Base-by-base conservation (phyloP, 768 basidiomycete genomes). In the Pholiota microspora region DNA sequence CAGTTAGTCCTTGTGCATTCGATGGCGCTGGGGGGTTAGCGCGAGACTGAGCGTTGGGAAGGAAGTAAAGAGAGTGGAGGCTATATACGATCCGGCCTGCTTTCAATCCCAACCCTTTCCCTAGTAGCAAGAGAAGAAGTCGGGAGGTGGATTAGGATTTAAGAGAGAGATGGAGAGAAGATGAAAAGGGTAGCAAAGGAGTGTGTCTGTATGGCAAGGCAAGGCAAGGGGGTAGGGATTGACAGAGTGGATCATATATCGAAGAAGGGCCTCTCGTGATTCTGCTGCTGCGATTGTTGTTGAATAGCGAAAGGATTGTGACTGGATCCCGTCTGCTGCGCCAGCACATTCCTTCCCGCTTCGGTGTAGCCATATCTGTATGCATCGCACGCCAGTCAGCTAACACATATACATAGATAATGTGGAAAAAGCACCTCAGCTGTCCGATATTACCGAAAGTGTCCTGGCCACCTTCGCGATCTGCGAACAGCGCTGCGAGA, bases 371-470 rank as follows among this genome's bases (percentile, higher is more conserved):
- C 85, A 56, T 84, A 89, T 59, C 82, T 82, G 59, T 7, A 53
- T 54, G 44, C 18, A 10, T 29, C 35, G 7, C 38, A 54, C n/a
- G 8, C 12, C n/a, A 42, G 28, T 34, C 29, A 50, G 28, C 12
- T 38, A 15, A 3, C 12, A 35, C 8, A 12, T 35, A 28, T 28
- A 28, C 15, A 27, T 6, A 31, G 12, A 28, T 8, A 40, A 9
- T 59, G 21, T n/a, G 31, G 27, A 62, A 58, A 72, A 36, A 77
- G 57, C 50, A 85, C 77, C 94, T 82, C 58, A 96, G 67, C 49
- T 76, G 57, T 16, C 96, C 96, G 28, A 84, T 62, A 68, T 98
- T 99, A 48, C 96, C 96, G 66, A 98, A 98, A 50, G 96, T 96
- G 71, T 99, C 97, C 67, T 89, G 76, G 1, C 97, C 96, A 62